phyloP scores from a whole-genome alignment of 83 land plant species.

The Thuja plicata region DNA sequence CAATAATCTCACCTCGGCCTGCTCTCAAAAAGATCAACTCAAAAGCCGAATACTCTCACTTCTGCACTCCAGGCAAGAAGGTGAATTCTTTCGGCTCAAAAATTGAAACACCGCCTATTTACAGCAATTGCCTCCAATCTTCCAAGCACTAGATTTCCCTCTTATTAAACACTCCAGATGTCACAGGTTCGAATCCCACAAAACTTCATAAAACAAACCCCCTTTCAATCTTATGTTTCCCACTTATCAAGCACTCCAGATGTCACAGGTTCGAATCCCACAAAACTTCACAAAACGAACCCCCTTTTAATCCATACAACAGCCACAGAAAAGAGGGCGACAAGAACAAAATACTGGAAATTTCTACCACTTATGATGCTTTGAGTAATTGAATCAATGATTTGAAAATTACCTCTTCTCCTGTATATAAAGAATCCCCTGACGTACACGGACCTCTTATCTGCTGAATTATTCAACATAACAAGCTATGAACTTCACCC shows the following conservation, averaged over 20 bases:
- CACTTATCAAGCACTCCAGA: too few relatives aligned
- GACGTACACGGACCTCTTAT: neutral
- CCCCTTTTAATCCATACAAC: too few relatives aligned
- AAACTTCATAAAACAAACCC: neutral
- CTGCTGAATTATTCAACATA: neutral
- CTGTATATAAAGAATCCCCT: neutral
- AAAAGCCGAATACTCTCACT: too few relatives aligned
- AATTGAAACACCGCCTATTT: neutral
- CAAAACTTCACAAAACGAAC: neutral
- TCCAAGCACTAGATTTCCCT: neutral
- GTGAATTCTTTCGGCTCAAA: too few relatives aligned
- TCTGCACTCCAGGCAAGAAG: too few relatives aligned
- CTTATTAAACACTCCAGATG: neutral
- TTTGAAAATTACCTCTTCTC: neutral
- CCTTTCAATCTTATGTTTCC: too few relatives aligned
- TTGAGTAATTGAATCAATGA: neutral
- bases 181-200: neutral
- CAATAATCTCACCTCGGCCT: neutral
- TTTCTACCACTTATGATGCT: neutral
- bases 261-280: neutral
- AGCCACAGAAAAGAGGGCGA: neutral
- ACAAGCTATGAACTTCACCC: neutral
- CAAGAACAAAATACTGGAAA: neutral
- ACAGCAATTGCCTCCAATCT: neutral
- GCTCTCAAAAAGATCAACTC: too few relatives aligned